Percentiles rank a stretch among this genome's conserved stretches.
Evolutionary conservation across 2,329 filamentous ascomycete genomes (phyloP).

Genomic region (Cordyceps fumosorosea): DNA sequence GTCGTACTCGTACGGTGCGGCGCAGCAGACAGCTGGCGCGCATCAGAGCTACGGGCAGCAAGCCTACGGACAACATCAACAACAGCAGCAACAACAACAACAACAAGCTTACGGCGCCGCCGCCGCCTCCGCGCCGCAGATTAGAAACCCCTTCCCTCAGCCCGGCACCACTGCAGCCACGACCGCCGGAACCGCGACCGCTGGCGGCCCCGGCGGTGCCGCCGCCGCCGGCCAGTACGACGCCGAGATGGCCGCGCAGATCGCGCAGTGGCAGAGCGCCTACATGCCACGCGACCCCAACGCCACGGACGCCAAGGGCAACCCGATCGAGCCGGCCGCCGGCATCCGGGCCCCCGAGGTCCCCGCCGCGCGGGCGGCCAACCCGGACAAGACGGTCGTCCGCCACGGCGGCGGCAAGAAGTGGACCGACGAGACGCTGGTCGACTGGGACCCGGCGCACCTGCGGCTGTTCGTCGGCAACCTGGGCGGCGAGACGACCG

Average conservation of each 20-base stretch:
- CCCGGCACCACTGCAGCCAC: slow-evolving; percentile 39
- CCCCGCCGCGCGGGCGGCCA: slow-evolving; percentile 36
- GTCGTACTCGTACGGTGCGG: slow-evolving; percentile 28
- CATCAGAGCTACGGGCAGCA: slow-evolving; percentile 33
- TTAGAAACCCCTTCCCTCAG: slow-evolving; percentile 73
- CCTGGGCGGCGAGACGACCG: slow-evolving; percentile 92
- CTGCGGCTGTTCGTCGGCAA: slow-evolving; percentile 96
- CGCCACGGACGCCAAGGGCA: slow-evolving; percentile 30
- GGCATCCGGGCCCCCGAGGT: slow-evolving; percentile 25
- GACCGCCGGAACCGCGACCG: neutral
- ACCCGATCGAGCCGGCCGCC: slow-evolving; percentile 15
- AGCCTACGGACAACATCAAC: slow-evolving; percentile 7
- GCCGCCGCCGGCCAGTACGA: slow-evolving; percentile 38
- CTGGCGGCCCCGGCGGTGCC: slow-evolving; percentile 20
- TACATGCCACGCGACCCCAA: slow-evolving; percentile 52
- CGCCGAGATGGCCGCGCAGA: slow-evolving; percentile 81
- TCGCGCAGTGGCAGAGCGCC: slow-evolving; percentile 91
- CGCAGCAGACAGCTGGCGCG: slow-evolving; percentile 20
- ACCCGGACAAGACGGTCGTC: slow-evolving; percentile 68
- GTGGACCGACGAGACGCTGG: slow-evolving; percentile 81
- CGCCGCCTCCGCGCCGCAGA: slow-evolving; percentile 54
- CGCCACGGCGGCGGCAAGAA: slow-evolving; percentile 84
- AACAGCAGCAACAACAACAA: too few relatives aligned
- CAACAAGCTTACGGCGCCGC: slow-evolving; percentile 34
- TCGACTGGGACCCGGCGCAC: slow-evolving; percentile 95